Conservation (phyloP, 371 early-diverging fungal genomes). For the Coemansia sp. region DNA sequence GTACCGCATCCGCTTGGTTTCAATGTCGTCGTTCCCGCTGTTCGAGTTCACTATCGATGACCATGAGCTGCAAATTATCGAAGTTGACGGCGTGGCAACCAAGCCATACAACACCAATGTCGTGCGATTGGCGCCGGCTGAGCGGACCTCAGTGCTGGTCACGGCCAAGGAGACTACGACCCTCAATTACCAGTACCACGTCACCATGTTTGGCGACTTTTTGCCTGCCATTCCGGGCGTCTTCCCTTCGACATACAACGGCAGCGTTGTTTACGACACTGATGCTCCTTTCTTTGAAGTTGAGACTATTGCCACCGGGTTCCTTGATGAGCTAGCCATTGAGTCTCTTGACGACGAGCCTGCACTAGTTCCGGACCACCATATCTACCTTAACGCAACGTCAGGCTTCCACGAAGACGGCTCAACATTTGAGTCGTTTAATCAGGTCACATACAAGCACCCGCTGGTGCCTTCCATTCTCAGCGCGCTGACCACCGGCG, state of each 20-base stretch:
- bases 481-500: constrained; percentile 63
- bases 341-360: constrained; percentile 15
- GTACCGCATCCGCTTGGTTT: constrained; percentile 80
- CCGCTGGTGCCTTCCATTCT: constrained; percentile 72
- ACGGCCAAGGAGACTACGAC: constrained; percentile 65
- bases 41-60: constrained; percentile 76
- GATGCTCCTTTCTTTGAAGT: constrained; percentile 2
- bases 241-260: constrained; percentile 21
- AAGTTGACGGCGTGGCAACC: constrained; percentile 71
- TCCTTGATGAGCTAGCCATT: constrained; percentile 27
- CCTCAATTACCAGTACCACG: constrained; percentile 61
- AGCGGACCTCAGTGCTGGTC: constrained; percentile 70
- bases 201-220: constrained; percentile 63
- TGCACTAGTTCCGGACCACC: constrained; percentile 16
- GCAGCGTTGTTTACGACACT: constrained; percentile 11
- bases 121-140: constrained; percentile 65
- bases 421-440: constrained; percentile 75
- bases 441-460: constrained; percentile 63
- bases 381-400: constrained; percentile 29
- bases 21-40: constrained; percentile 71
- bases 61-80: constrained; percentile 75
- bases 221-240: constrained; percentile 25
- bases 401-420: constrained; percentile 63
- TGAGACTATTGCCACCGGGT: constrained; percentile 18
- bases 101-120: constrained; percentile 58